phyloP scores from a whole-genome alignment of 2,329 filamentous ascomycete species.

The Trichoderma koningii region DNA sequence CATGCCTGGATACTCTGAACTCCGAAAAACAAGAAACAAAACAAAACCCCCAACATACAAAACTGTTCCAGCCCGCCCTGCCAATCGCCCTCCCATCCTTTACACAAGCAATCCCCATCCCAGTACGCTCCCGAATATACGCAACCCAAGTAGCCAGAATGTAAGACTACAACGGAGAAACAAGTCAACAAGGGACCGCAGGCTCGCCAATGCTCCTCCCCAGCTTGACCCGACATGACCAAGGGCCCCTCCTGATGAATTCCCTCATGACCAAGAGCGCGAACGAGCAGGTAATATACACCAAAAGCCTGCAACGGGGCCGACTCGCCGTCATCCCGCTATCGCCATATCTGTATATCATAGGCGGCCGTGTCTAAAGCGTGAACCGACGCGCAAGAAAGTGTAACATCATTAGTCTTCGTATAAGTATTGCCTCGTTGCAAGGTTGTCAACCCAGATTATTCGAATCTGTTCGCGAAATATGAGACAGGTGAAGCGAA shows the following conservation, averaged over 20 bases:
- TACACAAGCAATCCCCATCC: conserved; percentile 16
- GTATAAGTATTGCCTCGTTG: conserved; percentile 31
- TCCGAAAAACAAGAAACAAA: conserved; percentile 18
- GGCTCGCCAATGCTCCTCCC: conserved; percentile 21
- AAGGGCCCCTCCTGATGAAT: conserved; percentile 27
- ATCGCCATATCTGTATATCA: conserved; percentile 23
- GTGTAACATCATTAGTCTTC: conserved; percentile 36
- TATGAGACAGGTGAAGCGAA: conserved; percentile 33
- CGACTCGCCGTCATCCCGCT: conserved; percentile 16
- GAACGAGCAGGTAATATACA: conserved; percentile 19
- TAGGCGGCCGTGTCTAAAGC: conserved; percentile 26
- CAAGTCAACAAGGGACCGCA: conserved; percentile 24
- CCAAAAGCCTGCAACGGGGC: conserved; percentile 26
- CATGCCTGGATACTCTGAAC: conserved; percentile 27
- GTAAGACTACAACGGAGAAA: conserved; percentile 35
- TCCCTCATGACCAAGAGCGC: conserved; percentile 16
- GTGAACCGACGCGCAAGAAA: conserved; percentile 19
- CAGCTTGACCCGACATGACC: conserved; percentile 28
- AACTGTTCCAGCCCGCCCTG: conserved; percentile 23
- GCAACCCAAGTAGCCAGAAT: conserved; percentile 36
- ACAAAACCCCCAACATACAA: conserved; percentile 1
- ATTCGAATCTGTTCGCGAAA: conserved; percentile 31
- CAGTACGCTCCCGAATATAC: conserved; percentile 24
- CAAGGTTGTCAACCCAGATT: conserved; percentile 28
- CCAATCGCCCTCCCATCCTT: conserved; percentile 16